Evolutionary conservation across 768 basidiomycete species (phyloP), one percentile per base, ranked within the genome.

Genomic region (Atractiella rhizophila): DNA sequence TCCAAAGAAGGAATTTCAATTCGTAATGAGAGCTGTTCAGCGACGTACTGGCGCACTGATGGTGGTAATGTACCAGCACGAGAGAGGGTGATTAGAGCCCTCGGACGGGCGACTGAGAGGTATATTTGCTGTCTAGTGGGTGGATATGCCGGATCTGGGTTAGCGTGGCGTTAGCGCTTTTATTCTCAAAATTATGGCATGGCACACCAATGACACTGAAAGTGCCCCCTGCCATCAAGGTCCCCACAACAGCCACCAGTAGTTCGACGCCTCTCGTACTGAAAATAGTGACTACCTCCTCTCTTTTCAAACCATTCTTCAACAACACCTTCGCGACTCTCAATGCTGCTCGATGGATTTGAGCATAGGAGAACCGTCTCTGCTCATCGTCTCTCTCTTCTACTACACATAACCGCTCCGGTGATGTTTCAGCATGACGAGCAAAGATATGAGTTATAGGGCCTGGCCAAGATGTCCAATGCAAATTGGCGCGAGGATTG

Each of bases 221-320:
- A 4, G 80, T 85, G 1, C 80, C 88, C 21, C 91, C 91, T 3
- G 78, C 81, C 61, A 94, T 94, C 47, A 96, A 66, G 27, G 86
- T 73, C 19, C 81, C 91, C 76, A 98, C 80, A 7, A 96, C 83
- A 5, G 88, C 86, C 3, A 96, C 78, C 2, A 91, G 80, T 39
- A 98, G 73, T 57, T 98, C 88, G 35, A 94, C 85, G 50, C 80
- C 82, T 26, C 91, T 71, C 53, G 91, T 74, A 2, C 88, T 88
- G 54, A 96, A 98, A 16, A 98, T 76, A 75, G 88, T 94, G 39
- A 96, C 83, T 16, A 96, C 83, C 48, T 98, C 91, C 54, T 86
- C 88, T 26, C 81, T 66, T 58, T 85, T 67, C 4, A 98, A 62
- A 5, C 91, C 91, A 12, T 70, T 71, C 48, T 73, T 70, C 29